These are phyloP conservation scores for Heritiera fomes DNA, from an alignment of 345 rosid species.

Conservation along the genomic window DNA sequence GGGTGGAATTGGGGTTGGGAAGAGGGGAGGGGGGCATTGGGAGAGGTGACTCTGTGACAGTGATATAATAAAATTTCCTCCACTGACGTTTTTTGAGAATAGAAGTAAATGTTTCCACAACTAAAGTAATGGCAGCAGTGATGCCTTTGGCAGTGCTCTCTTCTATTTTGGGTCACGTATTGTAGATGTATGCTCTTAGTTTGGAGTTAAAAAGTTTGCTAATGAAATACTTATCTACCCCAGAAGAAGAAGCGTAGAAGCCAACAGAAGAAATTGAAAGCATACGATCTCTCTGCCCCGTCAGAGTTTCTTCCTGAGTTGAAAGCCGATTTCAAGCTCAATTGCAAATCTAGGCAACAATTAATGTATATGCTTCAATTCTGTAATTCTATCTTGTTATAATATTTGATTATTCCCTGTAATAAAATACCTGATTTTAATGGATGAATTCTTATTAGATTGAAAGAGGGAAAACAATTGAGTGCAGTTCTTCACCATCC, in stretches of 20 bases:
- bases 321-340: conserved; percentile 55
- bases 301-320: conserved; percentile 80
- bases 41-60: neutral
- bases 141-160: neutral
- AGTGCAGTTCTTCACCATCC: conserved; percentile 65
- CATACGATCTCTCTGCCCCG: conserved; percentile 65
- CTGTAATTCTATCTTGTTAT: conserved; percentile 1
- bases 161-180: neutral
- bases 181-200: neutral
- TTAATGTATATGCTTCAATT: conserved; percentile 46
- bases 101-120: neutral
- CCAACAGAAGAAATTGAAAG: conserved; percentile 72
- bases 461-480: conserved; percentile 66
- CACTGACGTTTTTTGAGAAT: neutral
- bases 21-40: neutral
- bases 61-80: neutral
- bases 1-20: neutral
- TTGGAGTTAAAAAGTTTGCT: neutral
- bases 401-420: neutral
- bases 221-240: conserved; percentile 3
- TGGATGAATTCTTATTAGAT: conserved; percentile 37
- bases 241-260: conserved; percentile 59
- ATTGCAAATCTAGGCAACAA: conserved; percentile 68
- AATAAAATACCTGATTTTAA: neutral
- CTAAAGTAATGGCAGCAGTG: neutral